phyloP scores from a whole-genome alignment of 2,329 filamentous ascomycete genomes.

The Alternaria sp. region DNA sequence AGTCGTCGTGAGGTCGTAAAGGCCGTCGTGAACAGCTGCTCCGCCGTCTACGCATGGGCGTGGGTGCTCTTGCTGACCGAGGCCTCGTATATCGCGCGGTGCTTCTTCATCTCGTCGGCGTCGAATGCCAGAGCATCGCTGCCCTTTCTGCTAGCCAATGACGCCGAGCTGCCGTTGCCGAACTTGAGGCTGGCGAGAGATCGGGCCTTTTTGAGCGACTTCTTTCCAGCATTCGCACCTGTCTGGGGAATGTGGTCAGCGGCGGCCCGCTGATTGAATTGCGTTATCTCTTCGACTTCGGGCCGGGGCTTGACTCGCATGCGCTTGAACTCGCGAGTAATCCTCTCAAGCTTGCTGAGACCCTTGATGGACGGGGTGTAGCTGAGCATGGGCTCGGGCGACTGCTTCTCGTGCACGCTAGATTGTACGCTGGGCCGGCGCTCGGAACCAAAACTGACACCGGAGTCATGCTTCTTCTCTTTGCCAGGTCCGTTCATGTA shows the following conservation, averaged over 20 bases:
- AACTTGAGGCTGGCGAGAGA: constrained; percentile 43
- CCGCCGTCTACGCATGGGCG: constrained; percentile 6
- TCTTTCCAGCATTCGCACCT: constrained; percentile 38
- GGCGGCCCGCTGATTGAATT: constrained; percentile 31
- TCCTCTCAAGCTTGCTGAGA: constrained; percentile 63
- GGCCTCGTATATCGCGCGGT: constrained; percentile 45
- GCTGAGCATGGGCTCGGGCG: constrained; percentile 24
- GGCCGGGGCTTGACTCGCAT: constrained; percentile 61
- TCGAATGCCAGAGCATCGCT: constrained; percentile 46
- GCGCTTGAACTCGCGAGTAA: constrained; percentile 65
- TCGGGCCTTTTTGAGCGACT: constrained; percentile 45
- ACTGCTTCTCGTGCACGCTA: constrained; percentile 33
- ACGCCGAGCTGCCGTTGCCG: constrained; percentile 40
- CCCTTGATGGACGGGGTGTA: constrained; percentile 34
- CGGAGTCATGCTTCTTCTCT: constrained; percentile 67
- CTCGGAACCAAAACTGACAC: constrained; percentile 63
- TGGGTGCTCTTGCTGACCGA: constrained; percentile 22
- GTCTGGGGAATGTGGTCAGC: constrained; percentile 22
- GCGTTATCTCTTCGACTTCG: constrained; percentile 58
- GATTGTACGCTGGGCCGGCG: constrained; percentile 39
- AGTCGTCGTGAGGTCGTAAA: constrained; percentile 26
- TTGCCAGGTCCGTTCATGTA: constrained; percentile 48
- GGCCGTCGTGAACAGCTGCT: constrained; percentile 3
- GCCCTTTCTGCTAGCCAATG: constrained; percentile 40
- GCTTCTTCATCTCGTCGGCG: constrained; percentile 46